phyloP scores from a whole-genome alignment of 768 basidiomycete genomes.

The Termitomyces titanicus region DNA sequence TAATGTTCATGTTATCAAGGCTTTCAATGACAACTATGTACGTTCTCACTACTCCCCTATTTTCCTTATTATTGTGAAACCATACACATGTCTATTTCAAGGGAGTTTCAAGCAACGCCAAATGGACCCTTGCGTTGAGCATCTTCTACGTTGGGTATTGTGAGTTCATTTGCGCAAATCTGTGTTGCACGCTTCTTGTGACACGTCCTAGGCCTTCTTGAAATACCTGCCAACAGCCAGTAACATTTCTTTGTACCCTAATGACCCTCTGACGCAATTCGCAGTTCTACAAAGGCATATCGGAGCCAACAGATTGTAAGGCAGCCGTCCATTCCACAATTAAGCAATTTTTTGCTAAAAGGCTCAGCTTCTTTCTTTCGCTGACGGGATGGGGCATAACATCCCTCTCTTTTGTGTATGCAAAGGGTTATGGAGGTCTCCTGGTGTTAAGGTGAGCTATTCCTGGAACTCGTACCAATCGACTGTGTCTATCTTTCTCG shows the following conservation, averaged over 20 bases:
- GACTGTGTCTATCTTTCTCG: neutral
- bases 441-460: constrained; percentile 41
- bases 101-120: constrained; percentile 50
- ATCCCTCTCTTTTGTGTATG: constrained; percentile 51
- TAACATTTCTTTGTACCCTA: neutral
- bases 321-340: neutral
- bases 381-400: constrained; percentile 50
- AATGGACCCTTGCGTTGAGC: constrained; percentile 54
- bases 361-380: constrained; percentile 48
- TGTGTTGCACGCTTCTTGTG: neutral
- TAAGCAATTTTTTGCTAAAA: neutral
- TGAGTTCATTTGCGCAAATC: constrained; percentile 17
- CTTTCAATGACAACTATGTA: constrained; percentile 53
- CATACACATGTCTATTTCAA: constrained; percentile 12
- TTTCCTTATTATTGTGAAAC: neutral
- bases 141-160: constrained; percentile 63
- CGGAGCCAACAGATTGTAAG: constrained; percentile 55
- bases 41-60: constrained; percentile 9
- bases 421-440: constrained; percentile 48
- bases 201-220: constrained; percentile 35
- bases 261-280: neutral
- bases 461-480: neutral
- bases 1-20: constrained; percentile 50
- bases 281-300: constrained; percentile 53
- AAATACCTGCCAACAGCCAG: constrained; percentile 54